phyloP scores from a whole-genome alignment of 140 eudicot species.

The Cichorium intybus region DNA sequence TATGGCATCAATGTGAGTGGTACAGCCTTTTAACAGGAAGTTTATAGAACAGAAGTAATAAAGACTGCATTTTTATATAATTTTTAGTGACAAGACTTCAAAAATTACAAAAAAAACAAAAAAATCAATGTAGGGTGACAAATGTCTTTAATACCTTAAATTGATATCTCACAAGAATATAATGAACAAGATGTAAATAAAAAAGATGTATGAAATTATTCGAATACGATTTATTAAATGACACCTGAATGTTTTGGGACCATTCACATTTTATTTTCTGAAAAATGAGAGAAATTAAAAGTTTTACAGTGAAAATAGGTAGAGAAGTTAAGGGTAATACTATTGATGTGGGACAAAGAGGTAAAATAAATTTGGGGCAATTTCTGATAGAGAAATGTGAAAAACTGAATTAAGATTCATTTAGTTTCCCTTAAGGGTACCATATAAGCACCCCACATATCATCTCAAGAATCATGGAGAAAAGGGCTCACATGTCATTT shows the following conservation, averaged over 20 bases:
- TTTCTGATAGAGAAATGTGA: too few relatives aligned
- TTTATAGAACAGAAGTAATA: conserved; percentile 7
- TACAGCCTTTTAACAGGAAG: conserved; percentile 3
- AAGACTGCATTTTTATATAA: conserved; percentile 13
- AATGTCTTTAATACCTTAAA: conserved; percentile 1
- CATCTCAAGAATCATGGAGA: too few relatives aligned
- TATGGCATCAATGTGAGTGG: conserved; percentile 14
- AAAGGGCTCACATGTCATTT: too few relatives aligned
- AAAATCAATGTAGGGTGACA: conserved; percentile 23
- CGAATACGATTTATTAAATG: conserved; percentile 6
- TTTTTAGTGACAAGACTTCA: neutral
- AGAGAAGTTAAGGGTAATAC: neutral
- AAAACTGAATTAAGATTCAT: too few relatives aligned
- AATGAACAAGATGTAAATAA: conserved; percentile 10
- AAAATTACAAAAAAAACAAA: neutral
- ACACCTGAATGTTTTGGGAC: too few relatives aligned
- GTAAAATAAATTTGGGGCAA: conserved; percentile 17
- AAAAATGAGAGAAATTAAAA: too few relatives aligned
- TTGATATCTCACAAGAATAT: conserved; percentile 11
- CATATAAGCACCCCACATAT: too few relatives aligned
- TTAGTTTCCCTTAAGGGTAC: too few relatives aligned
- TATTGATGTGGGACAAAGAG: conserved; percentile 25
- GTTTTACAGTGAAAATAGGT: neutral
- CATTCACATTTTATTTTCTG: too few relatives aligned
- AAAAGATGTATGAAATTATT: neutral